Evolutionary conservation across 2,329 filamentous ascomycete species (phyloP), one percentile per base, ranked within the genome.

Genomic region (Bipolaris gigantea): DNA sequence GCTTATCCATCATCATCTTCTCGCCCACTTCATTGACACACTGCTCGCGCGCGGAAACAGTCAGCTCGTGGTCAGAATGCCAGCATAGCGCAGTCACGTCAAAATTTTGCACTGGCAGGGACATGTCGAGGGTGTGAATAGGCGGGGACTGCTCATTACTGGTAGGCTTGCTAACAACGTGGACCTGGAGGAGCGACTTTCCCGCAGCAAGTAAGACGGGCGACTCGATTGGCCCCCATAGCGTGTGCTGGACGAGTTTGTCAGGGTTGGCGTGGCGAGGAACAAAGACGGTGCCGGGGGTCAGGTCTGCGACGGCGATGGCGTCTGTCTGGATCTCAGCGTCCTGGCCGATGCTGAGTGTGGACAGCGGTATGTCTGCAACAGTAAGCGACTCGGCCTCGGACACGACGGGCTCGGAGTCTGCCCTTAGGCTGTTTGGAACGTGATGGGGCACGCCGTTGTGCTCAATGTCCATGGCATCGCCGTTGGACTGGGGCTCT

Each of bases 401-500:
- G 2, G 73, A 75, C 30, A 60, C 61, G 18, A 69, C 60, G 42
- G 70, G 61, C 46, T 75, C 72, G 6, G 73, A 74, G 39, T 75
- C 74, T 16, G 65, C 70, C 15, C 70, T 60, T 19, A 71, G 58
- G 53, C 62, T 66, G 62, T 69, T 69, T 13, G 66, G 57, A 13
- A 65, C 61, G 36, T 69, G 65, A 36, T 69, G 65, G 32, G 61
- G 60, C 32, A 56, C 50, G 35, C 70, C 72, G 36, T 72, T 73
- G 15, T 66, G 67, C 49, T 77, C 79, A 6, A 80, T 62, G 16
- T 80, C 78, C 77, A 80, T 80, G 49, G 71, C 73, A 56, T 81
- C 76, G 53, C 77, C 77, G 60, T 80, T 79, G 51, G 74, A 55
- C 30, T 76, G 72, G 11, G 66, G 61, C 33, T 72, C 63, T 44